Conservation (phyloP, 441 rosid species). For the Adansonia madagascariensis region DNA sequence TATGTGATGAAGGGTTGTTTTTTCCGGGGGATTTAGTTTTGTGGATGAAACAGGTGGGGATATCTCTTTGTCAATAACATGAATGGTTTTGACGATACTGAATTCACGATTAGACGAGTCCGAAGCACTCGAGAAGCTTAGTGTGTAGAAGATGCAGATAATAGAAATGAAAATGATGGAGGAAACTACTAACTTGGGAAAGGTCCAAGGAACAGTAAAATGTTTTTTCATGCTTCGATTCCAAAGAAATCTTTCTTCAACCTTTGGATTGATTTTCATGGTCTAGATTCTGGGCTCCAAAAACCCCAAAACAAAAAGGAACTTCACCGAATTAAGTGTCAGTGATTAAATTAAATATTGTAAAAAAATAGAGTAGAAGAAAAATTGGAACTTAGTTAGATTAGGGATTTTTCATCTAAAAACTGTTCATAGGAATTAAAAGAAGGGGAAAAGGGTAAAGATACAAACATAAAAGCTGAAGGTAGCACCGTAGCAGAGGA, state of each 20-base stretch:
- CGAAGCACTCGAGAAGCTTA: constrained; percentile 29
- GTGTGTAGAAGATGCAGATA: constrained; percentile 44
- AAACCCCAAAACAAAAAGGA: too few relatives aligned
- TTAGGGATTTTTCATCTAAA: background rate
- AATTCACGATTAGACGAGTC: constrained; percentile 20
- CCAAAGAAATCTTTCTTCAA: constrained; percentile 29
- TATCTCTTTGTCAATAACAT: background rate
- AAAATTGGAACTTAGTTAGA: background rate
- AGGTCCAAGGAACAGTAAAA: background rate
- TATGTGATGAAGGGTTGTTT: constrained; percentile 51
- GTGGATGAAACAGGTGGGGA: constrained; percentile 16
- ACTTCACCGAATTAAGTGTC: background rate
- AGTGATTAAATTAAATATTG: background rate
- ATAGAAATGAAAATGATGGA: constrained; percentile 41
- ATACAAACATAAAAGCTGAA: too few relatives aligned
- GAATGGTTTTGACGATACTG: constrained; percentile 5
- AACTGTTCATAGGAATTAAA: background rate
- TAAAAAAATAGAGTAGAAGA: background rate
- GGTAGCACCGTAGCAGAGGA: background rate
- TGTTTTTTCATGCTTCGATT: constrained; percentile 29
- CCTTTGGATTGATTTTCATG: constrained; percentile 29
- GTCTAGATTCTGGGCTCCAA: background rate
- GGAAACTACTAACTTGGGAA: constrained; percentile 40
- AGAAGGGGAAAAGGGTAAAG: background rate
- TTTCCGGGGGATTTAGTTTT: constrained; percentile 6